These are phyloP conservation scores for Ilyonectria mors-panacis DNA, from an alignment of 2,329 filamentous ascomycete species.

Conservation along the genomic window DNA sequence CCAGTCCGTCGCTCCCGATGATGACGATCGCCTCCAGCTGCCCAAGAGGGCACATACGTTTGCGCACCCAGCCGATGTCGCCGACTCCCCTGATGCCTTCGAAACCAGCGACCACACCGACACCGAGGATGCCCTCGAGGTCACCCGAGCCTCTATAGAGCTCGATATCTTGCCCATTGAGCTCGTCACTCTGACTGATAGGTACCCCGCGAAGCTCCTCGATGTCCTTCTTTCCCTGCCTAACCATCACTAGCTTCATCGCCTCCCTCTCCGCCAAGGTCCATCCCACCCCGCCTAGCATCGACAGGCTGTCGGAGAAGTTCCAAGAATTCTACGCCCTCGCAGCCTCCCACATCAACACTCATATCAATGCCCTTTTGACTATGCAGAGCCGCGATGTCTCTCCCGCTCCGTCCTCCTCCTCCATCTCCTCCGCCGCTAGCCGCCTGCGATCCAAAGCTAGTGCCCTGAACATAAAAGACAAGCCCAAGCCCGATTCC, in stretches of 20 bases:
- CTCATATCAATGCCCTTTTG: constrained; percentile 86
- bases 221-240: constrained; percentile 10
- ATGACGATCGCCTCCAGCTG: constrained; percentile 51
- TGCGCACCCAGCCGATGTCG: constrained; percentile 55
- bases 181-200: constrained; percentile 89
- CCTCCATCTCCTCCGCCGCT: constrained; percentile 70
- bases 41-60: constrained; percentile 65
- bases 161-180: constrained; percentile 95
- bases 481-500: constrained; percentile 63
- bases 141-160: constrained; percentile 73
- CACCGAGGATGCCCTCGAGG: constrained; percentile 63
- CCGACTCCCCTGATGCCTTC: constrained; percentile 62
- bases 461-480: constrained; percentile 67
- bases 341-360: constrained; percentile 86
- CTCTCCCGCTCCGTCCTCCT: constrained; percentile 68
- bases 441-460: constrained; percentile 71
- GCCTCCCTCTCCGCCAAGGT: constrained; percentile 91
- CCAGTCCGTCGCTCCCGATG: constrained; percentile 44
- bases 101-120: constrained; percentile 61
- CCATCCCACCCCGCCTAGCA: constrained; percentile 84
- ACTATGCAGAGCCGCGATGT: constrained; percentile 80
- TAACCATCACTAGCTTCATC: constrained; percentile 77
- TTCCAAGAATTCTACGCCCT: constrained; percentile 95
- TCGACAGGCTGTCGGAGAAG: constrained; percentile 85
- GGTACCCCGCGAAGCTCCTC: constrained; percentile 65